phyloP scores from a whole-genome alignment of 2,329 filamentous ascomycete species.

The Orbilia brochopaga region DNA sequence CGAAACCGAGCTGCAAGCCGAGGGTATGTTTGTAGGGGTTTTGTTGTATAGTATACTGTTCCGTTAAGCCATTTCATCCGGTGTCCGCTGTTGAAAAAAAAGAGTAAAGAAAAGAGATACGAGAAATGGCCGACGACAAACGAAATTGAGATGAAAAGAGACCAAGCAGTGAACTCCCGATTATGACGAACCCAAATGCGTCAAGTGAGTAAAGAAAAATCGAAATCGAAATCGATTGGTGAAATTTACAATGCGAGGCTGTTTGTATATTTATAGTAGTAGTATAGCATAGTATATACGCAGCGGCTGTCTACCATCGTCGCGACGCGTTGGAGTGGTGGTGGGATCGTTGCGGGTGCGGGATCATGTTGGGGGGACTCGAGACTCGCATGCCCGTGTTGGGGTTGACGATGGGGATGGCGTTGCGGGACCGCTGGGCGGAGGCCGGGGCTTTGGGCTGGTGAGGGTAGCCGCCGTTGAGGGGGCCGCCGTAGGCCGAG shows the following conservation, averaged over 20 bases:
- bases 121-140: too few species aligned
- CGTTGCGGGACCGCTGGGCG: conserved; percentile 86
- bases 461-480: conserved; percentile 69
- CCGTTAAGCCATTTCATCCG: conserved; percentile 50
- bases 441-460: conserved; percentile 90
- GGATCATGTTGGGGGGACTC: conserved; percentile 70
- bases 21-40: background rate
- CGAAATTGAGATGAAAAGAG: conserved; percentile 7
- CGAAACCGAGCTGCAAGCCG: conserved; percentile 28
- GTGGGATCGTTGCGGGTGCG: conserved; percentile 58
- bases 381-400: conserved; percentile 85
- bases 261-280: too few species aligned
- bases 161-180: conserved; percentile 48
- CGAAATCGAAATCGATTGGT: conserved; percentile 40
- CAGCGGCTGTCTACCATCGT: conserved; percentile 57
- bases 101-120: conserved; percentile 30
- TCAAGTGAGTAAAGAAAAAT: too few species aligned
- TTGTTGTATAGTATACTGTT: conserved; percentile 47
- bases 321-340: conserved; percentile 51
- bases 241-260: conserved; percentile 51
- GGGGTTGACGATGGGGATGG: conserved; percentile 97
- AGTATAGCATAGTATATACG: too few species aligned
- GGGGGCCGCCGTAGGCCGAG: conserved; percentile 67
- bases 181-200: conserved; percentile 51
- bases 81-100: conserved; percentile 38